Base-by-base conservation (phyloP, 2,329 filamentous ascomycete species). In the Malbranchea zuffiana region DNA sequence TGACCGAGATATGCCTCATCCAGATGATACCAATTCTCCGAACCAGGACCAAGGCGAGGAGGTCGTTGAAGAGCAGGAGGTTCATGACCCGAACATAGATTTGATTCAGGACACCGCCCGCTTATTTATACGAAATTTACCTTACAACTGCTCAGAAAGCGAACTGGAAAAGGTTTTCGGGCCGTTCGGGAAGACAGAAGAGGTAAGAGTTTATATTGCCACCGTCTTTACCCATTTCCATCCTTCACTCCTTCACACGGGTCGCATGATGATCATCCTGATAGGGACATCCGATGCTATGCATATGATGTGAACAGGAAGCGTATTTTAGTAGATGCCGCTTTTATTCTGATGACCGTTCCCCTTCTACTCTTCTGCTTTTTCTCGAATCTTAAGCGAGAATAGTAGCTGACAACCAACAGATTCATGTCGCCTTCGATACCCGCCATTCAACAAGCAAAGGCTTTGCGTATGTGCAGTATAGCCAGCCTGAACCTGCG, bases 291-390 rank as follows among this genome's bases (percentile, higher is more conserved):
- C 88, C 86, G 82, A 95, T 88, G 82, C 82, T 70, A 62, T 66
- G 84, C 82, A 85, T 70, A 69, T 96, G 87, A 92, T 87, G 82
- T 76, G 70, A 85, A 72, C 63, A 67, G 80, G 80, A 79, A 86
- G 79, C 84, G 74, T 82, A 90, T 94, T 92, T 94, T 98, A 95
- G 90, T 98, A 98, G 88, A 96, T 94, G 83, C 84, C 82, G 87
- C 78, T 85, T 80, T 64, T 70, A 68, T 74, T 78, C 85, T 90
- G 81, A 87, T 51, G 47, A 38, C 43, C 50, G 55, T 45, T 47
- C 49, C 48, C 47, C 39, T 43, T 35, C 45, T 53, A 47, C 46
- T 39, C 42, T 37, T 37, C 45, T 45, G 50, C 43, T 45, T 40
- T 42, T 35, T 40, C 25, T 46, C 27, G 35, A 40, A 28, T 28